A percentile compares a stretch with the other conserved stretches of the same genome.
These are phyloP conservation scores for Sporisorium sorghi DNA, from an alignment of 1,284 basidiomycete genomes.

Conservation along the genomic window DNA sequence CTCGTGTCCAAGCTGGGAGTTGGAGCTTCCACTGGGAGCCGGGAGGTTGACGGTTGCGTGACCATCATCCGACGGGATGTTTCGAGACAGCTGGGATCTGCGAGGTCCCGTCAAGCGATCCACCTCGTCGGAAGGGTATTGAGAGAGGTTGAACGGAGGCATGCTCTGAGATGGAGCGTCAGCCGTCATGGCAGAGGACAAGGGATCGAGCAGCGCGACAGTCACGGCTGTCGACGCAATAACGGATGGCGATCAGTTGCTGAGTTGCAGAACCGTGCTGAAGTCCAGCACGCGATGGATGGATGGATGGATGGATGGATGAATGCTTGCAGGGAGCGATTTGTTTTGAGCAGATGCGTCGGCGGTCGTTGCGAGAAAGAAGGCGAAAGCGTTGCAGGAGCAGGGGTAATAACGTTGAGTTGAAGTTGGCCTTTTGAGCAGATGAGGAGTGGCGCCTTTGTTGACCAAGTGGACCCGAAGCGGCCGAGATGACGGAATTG, in stretches of 20 bases:
- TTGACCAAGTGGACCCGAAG: neutral
- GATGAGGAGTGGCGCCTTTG: neutral
- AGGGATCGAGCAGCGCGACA: conserved; percentile 5
- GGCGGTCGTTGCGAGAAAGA: neutral
- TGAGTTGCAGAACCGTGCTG: conserved; percentile 8
- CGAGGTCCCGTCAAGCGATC: conserved; percentile 17
- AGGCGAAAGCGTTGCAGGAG: neutral
- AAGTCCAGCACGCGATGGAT: conserved; percentile 11
- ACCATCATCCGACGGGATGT: conserved; percentile 28
- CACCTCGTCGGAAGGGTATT: conserved; percentile 30
- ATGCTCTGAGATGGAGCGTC: conserved; percentile 27
- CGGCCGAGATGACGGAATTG: neutral
- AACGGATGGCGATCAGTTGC: conserved; percentile 6
- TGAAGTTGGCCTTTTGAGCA: neutral
- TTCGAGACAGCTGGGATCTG: conserved; percentile 18
- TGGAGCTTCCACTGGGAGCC: conserved; percentile 7
- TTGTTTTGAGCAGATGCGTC: neutral
- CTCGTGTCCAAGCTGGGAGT: conserved; percentile 12
- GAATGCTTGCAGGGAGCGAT: too few relatives aligned
- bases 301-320: neutral
- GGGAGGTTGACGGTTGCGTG: conserved; percentile 42
- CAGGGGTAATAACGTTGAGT: neutral
- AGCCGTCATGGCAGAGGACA: conserved; percentile 19
- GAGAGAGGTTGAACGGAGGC: conserved; percentile 27
- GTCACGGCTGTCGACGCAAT: conserved; percentile 18